Evolutionary conservation across 2,329 filamentous ascomycete genomes (phyloP).

Genomic region (Aspergillus terreus): DNA sequence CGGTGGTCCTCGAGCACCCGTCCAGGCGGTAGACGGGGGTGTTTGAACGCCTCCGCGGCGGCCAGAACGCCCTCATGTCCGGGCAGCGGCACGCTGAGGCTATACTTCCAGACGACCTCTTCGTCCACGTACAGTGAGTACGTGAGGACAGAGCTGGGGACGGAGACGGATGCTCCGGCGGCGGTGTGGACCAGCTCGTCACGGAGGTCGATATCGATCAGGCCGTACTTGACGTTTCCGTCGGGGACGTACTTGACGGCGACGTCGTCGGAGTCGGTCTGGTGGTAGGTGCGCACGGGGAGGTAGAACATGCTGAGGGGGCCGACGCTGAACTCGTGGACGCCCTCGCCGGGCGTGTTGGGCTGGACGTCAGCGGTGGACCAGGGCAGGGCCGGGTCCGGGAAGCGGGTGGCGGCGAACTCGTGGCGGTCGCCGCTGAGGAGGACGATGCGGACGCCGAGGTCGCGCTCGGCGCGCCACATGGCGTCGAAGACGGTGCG

Average conservation of each 20-base stretch:
- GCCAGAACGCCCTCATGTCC: constrained; percentile 5
- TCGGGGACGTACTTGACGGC: constrained; percentile 76
- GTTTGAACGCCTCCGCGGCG: constrained; percentile 3
- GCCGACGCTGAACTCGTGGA: constrained; percentile 89
- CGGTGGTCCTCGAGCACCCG: constrained; percentile 29
- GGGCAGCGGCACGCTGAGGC: constrained; percentile 34
- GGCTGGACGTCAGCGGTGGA: constrained; percentile 15
- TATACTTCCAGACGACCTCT: constrained; percentile 66
- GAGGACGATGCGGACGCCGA: constrained; percentile 73
- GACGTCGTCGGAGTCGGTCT: constrained; percentile 77
- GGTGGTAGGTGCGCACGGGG: constrained; percentile 76
- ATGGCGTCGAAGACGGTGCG: constrained; percentile 78
- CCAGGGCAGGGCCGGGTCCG: constrained; percentile 38
- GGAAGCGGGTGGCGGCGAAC: constrained; percentile 81
- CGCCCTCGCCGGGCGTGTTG: constrained; percentile 31
- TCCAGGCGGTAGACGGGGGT: constrained; percentile 26
- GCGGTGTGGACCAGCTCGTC: constrained; percentile 36
- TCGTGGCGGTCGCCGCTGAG: constrained; percentile 94
- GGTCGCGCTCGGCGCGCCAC: constrained; percentile 73
- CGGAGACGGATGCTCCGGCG: constrained; percentile 7
- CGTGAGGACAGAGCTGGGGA: constrained; percentile 60
- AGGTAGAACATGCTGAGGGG: constrained; percentile 93
- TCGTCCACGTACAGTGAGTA: constrained; percentile 84
- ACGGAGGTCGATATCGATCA: constrained; percentile 70
- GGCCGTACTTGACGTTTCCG: constrained; percentile 85